These are phyloP conservation scores for Fusarium sp. DNA, from an alignment of 2,329 filamentous ascomycete genomes.

Conservation along the genomic window DNA sequence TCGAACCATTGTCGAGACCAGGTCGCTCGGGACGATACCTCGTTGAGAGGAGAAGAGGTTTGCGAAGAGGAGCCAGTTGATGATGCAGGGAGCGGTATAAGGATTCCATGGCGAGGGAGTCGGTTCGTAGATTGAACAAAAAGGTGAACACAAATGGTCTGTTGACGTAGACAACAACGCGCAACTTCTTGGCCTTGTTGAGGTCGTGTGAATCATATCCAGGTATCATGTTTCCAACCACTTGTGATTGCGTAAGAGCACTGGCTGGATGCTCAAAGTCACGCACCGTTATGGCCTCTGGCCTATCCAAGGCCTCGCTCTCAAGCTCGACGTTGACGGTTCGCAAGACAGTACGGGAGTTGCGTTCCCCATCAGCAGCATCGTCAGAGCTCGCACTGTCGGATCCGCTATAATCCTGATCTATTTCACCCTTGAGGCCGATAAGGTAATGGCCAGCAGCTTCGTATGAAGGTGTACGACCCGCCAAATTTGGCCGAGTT, in stretches of 20 bases:
- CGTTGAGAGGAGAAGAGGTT: slow-evolving; percentile 67
- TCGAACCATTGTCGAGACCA: slow-evolving; percentile 45
- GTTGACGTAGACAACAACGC: slow-evolving; percentile 78
- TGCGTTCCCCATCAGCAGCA: slow-evolving; percentile 49
- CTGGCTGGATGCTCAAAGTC: slow-evolving; percentile 56
- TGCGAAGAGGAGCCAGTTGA: slow-evolving; percentile 69
- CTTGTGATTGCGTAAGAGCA: slow-evolving; percentile 49
- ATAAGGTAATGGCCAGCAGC: slow-evolving; percentile 68
- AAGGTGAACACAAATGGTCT: slow-evolving; percentile 83
- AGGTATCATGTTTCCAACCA: slow-evolving; percentile 49
- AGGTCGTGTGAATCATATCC: slow-evolving; percentile 58
- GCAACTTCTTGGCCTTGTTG: slow-evolving; percentile 67
- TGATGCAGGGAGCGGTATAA: slow-evolving; percentile 70
- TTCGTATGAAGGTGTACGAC: slow-evolving; percentile 44
- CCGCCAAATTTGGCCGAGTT: slow-evolving; percentile 18
- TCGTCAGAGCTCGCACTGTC: slow-evolving; percentile 50
- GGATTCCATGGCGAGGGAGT: slow-evolving; percentile 65
- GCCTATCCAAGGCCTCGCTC: slow-evolving; percentile 51
- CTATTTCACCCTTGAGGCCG: slow-evolving; percentile 73
- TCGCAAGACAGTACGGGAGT: slow-evolving; percentile 69
- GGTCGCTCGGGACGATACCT: slow-evolving; percentile 65
- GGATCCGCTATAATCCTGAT: slow-evolving; percentile 54
- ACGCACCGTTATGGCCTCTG: slow-evolving; percentile 58
- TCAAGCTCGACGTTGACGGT: slow-evolving; percentile 75
- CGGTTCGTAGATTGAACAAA: slow-evolving; percentile 70